Conservation (phyloP, 2,329 filamentous ascomycete genomes). For the Aureobasidium sp. region DNA sequence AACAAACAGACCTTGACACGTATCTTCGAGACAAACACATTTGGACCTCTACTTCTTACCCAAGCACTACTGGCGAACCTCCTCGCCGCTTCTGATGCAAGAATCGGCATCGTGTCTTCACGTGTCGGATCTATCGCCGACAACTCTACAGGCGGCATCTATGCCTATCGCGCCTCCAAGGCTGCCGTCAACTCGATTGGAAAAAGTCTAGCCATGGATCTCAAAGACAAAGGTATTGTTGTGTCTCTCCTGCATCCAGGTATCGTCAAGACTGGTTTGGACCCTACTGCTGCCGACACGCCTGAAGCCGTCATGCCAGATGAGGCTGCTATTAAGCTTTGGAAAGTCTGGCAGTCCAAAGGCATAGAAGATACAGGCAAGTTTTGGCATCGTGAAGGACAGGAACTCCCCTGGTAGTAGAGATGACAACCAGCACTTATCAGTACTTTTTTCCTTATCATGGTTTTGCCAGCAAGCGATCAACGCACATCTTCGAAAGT, state of each 20-base stretch:
- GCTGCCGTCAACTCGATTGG: constrained; percentile 41
- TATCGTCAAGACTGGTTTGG: constrained; percentile 35
- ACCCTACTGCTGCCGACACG: constrained; percentile 20
- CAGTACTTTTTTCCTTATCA: too few relatives aligned
- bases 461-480: too few relatives aligned
- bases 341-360: constrained; percentile 35
- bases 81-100: constrained; percentile 25
- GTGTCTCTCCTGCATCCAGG: constrained; percentile 41
- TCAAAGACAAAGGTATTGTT: constrained; percentile 33
- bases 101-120: constrained; percentile 37
- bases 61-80: constrained; percentile 40
- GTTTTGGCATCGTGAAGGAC: constrained; percentile 37
- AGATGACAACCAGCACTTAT: too few relatives aligned
- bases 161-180: constrained; percentile 40
- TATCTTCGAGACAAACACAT: constrained; percentile 40
- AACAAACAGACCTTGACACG: constrained; percentile 26
- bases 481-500: too few relatives aligned
- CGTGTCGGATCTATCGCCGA: constrained; percentile 40
- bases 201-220: constrained; percentile 38
- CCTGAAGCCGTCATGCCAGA: constrained; percentile 39
- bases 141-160: constrained; percentile 35
- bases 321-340: constrained; percentile 39
- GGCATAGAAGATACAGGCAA: constrained; percentile 35
- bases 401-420: constrained; percentile 37
- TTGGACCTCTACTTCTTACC: constrained; percentile 28